Percentiles rank a stretch among this genome's conserved stretches.
phyloP scores from a whole-genome alignment of 192 early-diverging fungal species.

The Dissophora ornata region DNA sequence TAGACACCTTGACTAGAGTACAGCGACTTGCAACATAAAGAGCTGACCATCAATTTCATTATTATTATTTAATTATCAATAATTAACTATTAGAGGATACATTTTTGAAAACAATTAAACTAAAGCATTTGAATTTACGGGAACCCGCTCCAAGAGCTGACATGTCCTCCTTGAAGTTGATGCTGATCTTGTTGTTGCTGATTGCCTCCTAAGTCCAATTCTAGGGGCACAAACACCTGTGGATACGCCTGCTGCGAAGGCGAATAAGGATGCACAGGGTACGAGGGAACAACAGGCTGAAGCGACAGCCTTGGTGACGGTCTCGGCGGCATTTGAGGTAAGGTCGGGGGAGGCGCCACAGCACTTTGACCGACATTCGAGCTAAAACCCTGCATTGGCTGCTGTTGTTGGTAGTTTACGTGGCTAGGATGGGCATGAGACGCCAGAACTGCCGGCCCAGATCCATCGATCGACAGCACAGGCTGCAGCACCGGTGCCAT shows the following conservation, averaged over 20 bases:
- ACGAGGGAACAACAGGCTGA: slow-evolving; percentile 18
- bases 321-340: slow-evolving; percentile 24
- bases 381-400: not conserved
- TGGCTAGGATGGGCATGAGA: slow-evolving; percentile 21
- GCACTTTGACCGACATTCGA: not conserved
- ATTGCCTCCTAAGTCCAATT: slow-evolving; percentile 7
- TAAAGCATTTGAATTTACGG: slow-evolving; percentile 9
- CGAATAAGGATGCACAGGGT: slow-evolving; percentile 42
- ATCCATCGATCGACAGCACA: slow-evolving; percentile 25
- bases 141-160: slow-evolving; percentile 33
- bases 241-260: slow-evolving; percentile 31
- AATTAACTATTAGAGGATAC: not conserved
- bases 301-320: slow-evolving; percentile 30
- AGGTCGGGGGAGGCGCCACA: no score
- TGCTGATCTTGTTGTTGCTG: slow-evolving; percentile 36
- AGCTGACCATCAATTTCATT: no score
- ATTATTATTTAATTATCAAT: not conserved
- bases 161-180: slow-evolving; percentile 21
- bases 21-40: slow-evolving; percentile 13
- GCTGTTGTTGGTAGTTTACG: slow-evolving; percentile 20
- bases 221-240: slow-evolving; percentile 19
- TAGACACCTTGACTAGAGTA: slow-evolving; percentile 8
- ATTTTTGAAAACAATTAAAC: no score
- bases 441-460: slow-evolving; percentile 38
- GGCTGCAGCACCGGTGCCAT: slow-evolving; percentile 36